Evolutionary conservation across 2,329 filamentous ascomycete genomes (phyloP), one percentile per base, ranked within the genome.

Genomic region (Torrubiella hemipterigena): DNA sequence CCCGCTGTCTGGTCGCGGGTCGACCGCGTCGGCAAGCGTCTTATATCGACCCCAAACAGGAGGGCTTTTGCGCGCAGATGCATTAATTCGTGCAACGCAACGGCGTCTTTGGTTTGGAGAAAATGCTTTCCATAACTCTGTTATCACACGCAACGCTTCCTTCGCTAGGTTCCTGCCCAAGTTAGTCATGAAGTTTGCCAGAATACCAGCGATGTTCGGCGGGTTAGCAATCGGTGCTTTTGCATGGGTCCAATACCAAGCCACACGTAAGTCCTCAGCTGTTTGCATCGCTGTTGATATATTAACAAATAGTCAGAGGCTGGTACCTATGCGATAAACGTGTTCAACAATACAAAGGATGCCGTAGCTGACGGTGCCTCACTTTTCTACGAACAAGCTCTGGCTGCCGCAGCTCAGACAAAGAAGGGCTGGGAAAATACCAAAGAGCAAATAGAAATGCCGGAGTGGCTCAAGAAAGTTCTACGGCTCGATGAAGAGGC

Each of bases 201-300:
- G 86, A 34, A 66, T 94, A 33, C 91, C 91, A 14, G 91, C 91
- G 35, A 80, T 95, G 61, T 87, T 94, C 47, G 91, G 89, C 25
- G 86, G 85, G 25, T 72, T 87, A 28, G 83, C 86, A 48, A 73
- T 98, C 42, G 87, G 84, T 11, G 83, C 82, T 3, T 61, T 93
- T 36, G 86, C 86, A 17, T 98, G 94, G 69, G 62, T 98, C 29
- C 91, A 98, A 52, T 96, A 98, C 52, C 91, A 98, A 58, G 89
- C 91, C 40, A 77, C 79, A 34, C 82, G 82, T 87, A 69, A 40
- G 81, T 69, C 27, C 12, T 14, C 24, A 11, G 8, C 27, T 32
- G 9, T 14, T 8, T 8, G 14, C 19, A n/a, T 30, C 11, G 38
- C 25, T 9, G 13, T 27, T 20, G 5, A 12, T 9, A 15, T 11